A percentile compares a stretch with the other conserved stretches of the same genome.
These are phyloP conservation scores for Phtheirospermum japonicum DNA, from an alignment of 257 asterid species.

Conservation along the genomic window DNA sequence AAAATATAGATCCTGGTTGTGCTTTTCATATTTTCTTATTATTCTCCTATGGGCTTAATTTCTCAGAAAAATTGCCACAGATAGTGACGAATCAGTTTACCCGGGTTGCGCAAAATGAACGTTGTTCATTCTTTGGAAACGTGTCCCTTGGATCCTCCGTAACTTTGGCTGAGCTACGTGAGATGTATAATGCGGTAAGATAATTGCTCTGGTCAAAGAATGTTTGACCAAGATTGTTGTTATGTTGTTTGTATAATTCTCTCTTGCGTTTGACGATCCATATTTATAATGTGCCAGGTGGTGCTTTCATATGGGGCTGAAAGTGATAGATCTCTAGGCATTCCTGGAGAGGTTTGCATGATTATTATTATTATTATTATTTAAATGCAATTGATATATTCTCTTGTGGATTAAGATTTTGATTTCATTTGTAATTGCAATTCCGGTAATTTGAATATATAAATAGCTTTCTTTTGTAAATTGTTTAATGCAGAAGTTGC, in stretches of 20 bases:
- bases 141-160: conserved; percentile 75
- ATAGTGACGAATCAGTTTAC: conserved; percentile 83
- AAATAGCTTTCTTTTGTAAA: conserved; percentile 18
- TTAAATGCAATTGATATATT: not conserved
- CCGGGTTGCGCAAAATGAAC: conserved; percentile 65
- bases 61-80: conserved; percentile 53
- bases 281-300: conserved; percentile 46
- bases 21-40: conserved; percentile 6
- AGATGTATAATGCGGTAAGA: conserved; percentile 75
- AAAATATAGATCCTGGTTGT: not conserved
- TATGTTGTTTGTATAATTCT: conserved; percentile 1
- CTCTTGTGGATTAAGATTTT: conserved; percentile 6
- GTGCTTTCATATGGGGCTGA: conserved; percentile 96
- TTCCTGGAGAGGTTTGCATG: conserved; percentile 73
- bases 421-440: not conserved
- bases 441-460: conserved; percentile 4
- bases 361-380: conserved; percentile 2
- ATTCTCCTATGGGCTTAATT: conserved; percentile 39
- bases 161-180: conserved; percentile 74
- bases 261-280: conserved; percentile 11
- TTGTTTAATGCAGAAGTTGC: conserved; percentile 44
- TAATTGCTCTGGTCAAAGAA: conserved; percentile 10
- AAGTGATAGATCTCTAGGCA: conserved; percentile 83
- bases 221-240: conserved; percentile 11
- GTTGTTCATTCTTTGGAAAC: conserved; percentile 85